Conservation (phyloP, 1,284 basidiomycete species). For the Cystobasidium sp. region DNA sequence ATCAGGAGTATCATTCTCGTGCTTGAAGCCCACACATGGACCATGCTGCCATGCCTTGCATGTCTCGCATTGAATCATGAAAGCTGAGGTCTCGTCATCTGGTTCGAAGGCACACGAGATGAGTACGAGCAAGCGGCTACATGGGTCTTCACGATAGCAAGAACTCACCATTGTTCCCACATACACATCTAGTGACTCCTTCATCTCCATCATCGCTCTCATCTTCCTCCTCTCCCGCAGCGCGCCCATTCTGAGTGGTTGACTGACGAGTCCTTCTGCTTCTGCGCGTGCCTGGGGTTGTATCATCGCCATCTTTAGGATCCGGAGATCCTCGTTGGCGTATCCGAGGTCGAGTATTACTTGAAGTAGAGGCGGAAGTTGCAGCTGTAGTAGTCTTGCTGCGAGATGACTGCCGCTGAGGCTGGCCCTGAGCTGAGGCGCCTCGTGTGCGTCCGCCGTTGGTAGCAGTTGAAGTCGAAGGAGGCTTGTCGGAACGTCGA, state of each 20-base stretch:
- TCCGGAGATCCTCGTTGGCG: constrained; percentile 5
- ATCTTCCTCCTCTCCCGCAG: constrained; percentile 11
- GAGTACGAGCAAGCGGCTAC: constrained; percentile 65
- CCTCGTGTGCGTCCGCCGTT: background rate
- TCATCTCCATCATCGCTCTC: constrained; percentile 69
- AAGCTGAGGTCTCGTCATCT: constrained; percentile 68
- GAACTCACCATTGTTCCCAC: constrained; percentile 80
- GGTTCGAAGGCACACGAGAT: constrained; percentile 58
- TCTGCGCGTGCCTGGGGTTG: constrained; percentile 9
- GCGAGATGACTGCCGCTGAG: constrained; percentile 11
- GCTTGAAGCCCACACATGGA: constrained; percentile 89
- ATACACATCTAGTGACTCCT: constrained; percentile 90
- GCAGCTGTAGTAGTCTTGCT: constrained; percentile 17
- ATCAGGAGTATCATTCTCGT: constrained; percentile 68
- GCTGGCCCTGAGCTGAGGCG: constrained; percentile 5
- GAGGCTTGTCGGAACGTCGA: constrained; percentile 28
- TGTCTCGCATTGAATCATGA: constrained; percentile 96
- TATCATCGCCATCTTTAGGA: constrained; percentile 5
- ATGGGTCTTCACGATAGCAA: constrained; percentile 56
- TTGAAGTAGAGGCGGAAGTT: background rate
- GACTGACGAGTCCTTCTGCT: constrained; percentile 27
- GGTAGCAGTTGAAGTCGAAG: constrained; percentile 20
- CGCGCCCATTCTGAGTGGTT: background rate
- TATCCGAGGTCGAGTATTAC: constrained; percentile 19
- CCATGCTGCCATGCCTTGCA: constrained; percentile 99